Evolutionary conservation across 2,329 filamentous ascomycete species (phyloP).

Genomic region (Hypoxylon sp.): DNA sequence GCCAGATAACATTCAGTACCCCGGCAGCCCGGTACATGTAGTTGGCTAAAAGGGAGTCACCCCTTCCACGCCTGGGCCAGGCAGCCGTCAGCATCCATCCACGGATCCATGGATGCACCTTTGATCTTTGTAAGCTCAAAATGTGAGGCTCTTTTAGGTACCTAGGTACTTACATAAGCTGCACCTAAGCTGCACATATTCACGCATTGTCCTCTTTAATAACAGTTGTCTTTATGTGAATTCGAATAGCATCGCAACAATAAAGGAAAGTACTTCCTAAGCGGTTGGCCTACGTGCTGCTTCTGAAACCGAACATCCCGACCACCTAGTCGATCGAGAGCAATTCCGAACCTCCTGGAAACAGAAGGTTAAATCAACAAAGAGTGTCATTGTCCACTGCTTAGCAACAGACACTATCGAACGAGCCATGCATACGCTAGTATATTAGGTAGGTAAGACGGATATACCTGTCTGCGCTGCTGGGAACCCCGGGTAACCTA

Average conservation of each 20-base stretch:
- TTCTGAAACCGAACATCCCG: background rate
- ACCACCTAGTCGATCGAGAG: background rate
- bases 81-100: background rate
- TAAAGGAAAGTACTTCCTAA: background rate
- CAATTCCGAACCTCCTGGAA: background rate
- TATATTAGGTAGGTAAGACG: background rate
- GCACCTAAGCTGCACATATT: background rate
- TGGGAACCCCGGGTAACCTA: background rate
- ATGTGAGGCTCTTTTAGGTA: slow-evolving; percentile 2
- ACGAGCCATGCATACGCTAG: background rate
- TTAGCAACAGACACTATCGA: too few relatives aligned
- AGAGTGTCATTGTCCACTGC: background rate
- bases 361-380: background rate
- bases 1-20: slow-evolving; percentile 20
- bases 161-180: background rate
- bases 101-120: background rate
- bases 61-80: background rate
- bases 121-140: background rate
- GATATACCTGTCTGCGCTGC: background rate
- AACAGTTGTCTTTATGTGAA: background rate
- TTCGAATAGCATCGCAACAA: background rate
- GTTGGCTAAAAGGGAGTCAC: background rate
- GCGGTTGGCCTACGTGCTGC: background rate
- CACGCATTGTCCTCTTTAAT: background rate
- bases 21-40: slow-evolving; percentile 7